Base-by-base conservation (phyloP, 2,329 filamentous ascomycete genomes). In the Pseudogymnoascus sp. region DNA sequence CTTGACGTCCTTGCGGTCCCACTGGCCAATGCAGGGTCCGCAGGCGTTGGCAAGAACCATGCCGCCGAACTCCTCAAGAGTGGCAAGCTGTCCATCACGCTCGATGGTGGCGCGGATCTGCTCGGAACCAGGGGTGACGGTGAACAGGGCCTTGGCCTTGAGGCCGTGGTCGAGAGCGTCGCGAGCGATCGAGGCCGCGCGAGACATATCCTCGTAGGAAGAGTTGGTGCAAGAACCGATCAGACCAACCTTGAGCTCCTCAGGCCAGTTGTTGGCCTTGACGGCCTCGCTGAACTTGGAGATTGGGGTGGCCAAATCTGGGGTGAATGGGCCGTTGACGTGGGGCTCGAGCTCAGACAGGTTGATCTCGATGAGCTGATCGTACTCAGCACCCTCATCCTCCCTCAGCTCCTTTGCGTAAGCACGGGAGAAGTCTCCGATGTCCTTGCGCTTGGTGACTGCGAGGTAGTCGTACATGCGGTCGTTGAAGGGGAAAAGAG, bases 211-310 rank as follows among this genome's bases (percentile, higher is more conserved):
- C 82, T 88, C 85, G 73, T 87, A 88, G 10, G 84, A 87, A 35
- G 83, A 86, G 86, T 99, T 99, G 72, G 95, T 99, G 90, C 95
- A 99, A 73, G 93, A 97, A 71, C 95, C 95, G 73, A 99, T 97
- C 64, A 99, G 82, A 75, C 93, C 93, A 70, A 96, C 95, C 82
- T 96, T 97, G 74, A 99, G 84, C 76, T 96, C 92, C 78, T 95
- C 88, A 19, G 95, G 95, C 95, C 95, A 99, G 78, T 88, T 86
- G 82, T 99, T 96, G 74, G 88, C 87, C 82, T 96, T 92, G 74
- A 93, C 93, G 70, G 91, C 91, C 74, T 96, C 88, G 79, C 90
- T 91, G 82, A 97, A 96, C 82, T 97, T 95, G 80, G 91, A 96
- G 77, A 99, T 96, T 61, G 95, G 95, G 7, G 95, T 97, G 63